phyloP scores from a whole-genome alignment of 2,329 filamentous ascomycete species.

The Alternaria gaisen region DNA sequence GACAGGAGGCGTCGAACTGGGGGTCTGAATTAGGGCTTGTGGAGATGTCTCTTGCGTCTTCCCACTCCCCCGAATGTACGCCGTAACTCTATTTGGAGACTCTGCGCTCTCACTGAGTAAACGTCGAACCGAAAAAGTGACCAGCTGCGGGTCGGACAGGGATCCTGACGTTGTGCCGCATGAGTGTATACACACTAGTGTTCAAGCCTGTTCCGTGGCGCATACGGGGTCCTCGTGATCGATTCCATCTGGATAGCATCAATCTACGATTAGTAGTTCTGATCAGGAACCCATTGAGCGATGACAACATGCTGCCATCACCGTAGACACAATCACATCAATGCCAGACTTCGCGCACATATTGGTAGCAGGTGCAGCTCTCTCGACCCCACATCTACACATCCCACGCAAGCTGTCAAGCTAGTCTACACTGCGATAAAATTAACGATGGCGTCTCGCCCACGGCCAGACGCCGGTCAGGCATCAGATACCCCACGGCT shows the following conservation, averaged over 20 bases:
- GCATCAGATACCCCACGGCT: neutral
- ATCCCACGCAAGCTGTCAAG: neutral
- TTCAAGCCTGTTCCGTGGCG: neutral
- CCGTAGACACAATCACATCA: neutral
- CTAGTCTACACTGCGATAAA: neutral
- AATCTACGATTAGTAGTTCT: neutral
- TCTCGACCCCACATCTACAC: neutral
- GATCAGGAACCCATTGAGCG: neutral
- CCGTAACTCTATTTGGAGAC: constrained; percentile 1
- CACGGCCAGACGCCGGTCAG: neutral
- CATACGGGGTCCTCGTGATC: constrained; percentile 1
- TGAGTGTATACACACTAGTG: constrained; percentile 10
- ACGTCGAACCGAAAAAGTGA: constrained; percentile 15
- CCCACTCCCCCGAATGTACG: constrained; percentile 20
- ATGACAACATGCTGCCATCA: neutral
- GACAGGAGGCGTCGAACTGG: neutral
- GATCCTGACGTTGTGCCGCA: constrained; percentile 1
- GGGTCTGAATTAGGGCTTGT: constrained; percentile 10
- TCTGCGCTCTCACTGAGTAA: neutral
- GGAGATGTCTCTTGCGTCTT: constrained; percentile 1
- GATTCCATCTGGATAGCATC: neutral
- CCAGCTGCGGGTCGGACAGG: neutral
- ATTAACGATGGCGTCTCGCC: neutral
- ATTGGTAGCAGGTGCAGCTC: neutral
- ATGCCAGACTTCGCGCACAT: neutral